Percentiles rank a stretch among this genome's conserved stretches.
These are phyloP conservation scores for Ceriops zippeliana DNA, from an alignment of 345 rosid genomes.

Conservation along the genomic window DNA sequence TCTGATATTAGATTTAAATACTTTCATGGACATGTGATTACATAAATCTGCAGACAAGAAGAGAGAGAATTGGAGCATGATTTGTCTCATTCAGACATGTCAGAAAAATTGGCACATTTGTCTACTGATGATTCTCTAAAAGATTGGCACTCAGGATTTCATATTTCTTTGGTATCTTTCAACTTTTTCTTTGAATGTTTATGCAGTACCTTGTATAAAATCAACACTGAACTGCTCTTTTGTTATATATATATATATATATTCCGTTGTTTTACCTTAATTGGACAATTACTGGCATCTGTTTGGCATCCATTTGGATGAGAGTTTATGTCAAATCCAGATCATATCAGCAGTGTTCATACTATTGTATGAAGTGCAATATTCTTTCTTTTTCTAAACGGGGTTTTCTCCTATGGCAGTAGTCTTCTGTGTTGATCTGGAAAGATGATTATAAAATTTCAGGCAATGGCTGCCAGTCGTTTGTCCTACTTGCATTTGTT, in stretches of 20 bases:
- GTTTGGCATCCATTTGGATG: too few relatives aligned
- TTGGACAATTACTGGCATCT: too few relatives aligned
- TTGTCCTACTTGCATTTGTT: too few relatives aligned
- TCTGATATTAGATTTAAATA: not conserved
- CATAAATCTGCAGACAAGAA: slow-evolving; percentile 65
- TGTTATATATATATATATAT: not conserved
- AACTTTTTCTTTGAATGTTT: slow-evolving; percentile 9
- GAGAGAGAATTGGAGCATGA: slow-evolving; percentile 58
- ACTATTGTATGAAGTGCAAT: too few relatives aligned
- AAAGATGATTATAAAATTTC: too few relatives aligned
- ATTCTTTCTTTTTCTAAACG: too few relatives aligned
- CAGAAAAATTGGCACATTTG: slow-evolving; percentile 61
- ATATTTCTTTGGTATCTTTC: slow-evolving; percentile 66
- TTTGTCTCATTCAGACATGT: slow-evolving; percentile 51
- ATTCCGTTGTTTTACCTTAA: not conserved
- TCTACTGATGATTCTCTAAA: slow-evolving; percentile 77
- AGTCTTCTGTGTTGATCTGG: too few relatives aligned
- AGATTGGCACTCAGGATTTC: slow-evolving; percentile 97
- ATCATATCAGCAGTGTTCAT: too few relatives aligned
- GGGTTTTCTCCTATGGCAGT: too few relatives aligned
- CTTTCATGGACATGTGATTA: slow-evolving; percentile 8
- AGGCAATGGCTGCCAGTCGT: too few relatives aligned
- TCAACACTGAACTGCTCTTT: not conserved
- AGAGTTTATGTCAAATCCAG: too few relatives aligned
- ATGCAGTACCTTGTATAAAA: not conserved